phyloP scores from a whole-genome alignment of 768 basidiomycete genomes.

The Butyriboletus loyo region DNA sequence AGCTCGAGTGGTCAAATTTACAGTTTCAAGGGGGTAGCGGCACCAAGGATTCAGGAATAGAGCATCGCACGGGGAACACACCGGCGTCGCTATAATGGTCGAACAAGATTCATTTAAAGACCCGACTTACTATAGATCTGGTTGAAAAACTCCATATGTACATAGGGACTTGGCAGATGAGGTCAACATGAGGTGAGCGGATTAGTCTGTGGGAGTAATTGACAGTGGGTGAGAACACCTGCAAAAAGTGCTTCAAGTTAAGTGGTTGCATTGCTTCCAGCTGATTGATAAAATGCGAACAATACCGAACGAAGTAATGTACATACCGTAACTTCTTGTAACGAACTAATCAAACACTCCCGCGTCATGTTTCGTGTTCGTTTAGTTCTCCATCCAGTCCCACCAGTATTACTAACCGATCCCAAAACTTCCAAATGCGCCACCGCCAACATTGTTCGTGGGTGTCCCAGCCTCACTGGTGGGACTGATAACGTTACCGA shows the following conservation, averaged over 20 bases:
- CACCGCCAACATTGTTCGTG: slow-evolving; percentile 30
- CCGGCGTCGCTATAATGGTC: no score
- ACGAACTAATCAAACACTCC: neutral
- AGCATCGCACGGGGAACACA: no score
- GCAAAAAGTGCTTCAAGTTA: no score
- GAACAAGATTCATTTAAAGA: slow-evolving; percentile 2
- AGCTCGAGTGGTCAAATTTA: neutral
- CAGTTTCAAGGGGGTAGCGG: neutral
- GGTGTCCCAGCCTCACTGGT: slow-evolving; percentile 22
- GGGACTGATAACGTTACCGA: slow-evolving; percentile 19
- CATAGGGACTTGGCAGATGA: neutral
- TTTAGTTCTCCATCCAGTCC: neutral
- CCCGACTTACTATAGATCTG: neutral
- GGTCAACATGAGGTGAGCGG: neutral
- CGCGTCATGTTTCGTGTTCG: neutral
- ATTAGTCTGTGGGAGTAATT: neutral
- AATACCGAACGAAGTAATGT: slow-evolving; percentile 9
- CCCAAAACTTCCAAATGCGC: slow-evolving; percentile 49
- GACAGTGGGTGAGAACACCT: neutral
- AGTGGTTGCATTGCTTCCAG: neutral
- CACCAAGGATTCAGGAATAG: no score
- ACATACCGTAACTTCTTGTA: slow-evolving; percentile 13
- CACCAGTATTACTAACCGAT: slow-evolving; percentile 41
- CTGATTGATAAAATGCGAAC: slow-evolving; percentile 4
- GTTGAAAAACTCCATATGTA: neutral